Evolutionary conservation across 108 stramenopile genomes (phyloP).

Genomic region (Nitzschia sp.): DNA sequence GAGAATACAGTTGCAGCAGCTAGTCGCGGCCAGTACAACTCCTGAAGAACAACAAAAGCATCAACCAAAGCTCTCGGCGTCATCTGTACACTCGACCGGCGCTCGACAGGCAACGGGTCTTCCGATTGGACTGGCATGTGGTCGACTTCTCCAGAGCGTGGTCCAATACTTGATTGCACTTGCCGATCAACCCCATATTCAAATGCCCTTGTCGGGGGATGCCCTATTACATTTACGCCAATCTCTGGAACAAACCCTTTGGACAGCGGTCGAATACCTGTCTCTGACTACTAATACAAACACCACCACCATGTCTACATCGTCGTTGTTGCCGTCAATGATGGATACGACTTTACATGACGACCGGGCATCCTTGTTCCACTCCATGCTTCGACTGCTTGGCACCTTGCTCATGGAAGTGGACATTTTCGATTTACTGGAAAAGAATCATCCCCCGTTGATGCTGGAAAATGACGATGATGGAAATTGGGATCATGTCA

Average conservation of each 20-base stretch:
- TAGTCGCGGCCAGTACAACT: background rate
- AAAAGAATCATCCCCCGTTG: background rate
- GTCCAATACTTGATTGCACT: slow-evolving; percentile 23
- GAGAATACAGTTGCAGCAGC: slow-evolving; percentile 32
- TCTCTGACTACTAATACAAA: background rate
- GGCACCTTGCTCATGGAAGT: slow-evolving; percentile 19
- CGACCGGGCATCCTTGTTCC: slow-evolving; percentile 6
- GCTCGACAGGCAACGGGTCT: background rate
- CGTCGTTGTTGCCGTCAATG: background rate
- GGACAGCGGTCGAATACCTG: slow-evolving; percentile 17
- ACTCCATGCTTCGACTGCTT: background rate
- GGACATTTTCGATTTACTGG: slow-evolving; percentile 16
- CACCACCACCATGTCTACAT: background rate
- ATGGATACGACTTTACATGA: background rate
- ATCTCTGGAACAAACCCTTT: slow-evolving; percentile 30
- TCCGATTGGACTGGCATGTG: slow-evolving; percentile 30
- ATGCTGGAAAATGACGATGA: background rate
- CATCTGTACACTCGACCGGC: background rate
- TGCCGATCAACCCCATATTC: slow-evolving; percentile 8
- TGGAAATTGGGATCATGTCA: background rate
- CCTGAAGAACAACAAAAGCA: background rate
- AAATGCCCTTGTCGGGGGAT: slow-evolving; percentile 1
- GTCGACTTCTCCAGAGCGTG: slow-evolving; percentile 12
- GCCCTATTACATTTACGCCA: slow-evolving; percentile 20
- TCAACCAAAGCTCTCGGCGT: background rate